Evolutionary conservation across 176 grass and related monocot genomes (phyloP).

Genomic region (Tuctoria greenei): DNA sequence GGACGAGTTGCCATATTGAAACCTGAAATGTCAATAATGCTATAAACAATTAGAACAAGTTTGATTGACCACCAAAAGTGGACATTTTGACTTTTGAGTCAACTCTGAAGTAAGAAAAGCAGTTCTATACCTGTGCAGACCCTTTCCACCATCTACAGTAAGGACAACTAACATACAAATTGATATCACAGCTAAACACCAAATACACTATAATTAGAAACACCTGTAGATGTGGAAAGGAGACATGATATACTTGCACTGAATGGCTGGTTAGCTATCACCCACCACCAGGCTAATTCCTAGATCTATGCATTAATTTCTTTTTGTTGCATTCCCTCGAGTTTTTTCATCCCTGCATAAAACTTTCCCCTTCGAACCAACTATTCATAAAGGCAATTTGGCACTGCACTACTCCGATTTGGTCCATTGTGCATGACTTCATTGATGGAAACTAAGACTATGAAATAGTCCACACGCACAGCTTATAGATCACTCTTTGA

Average conservation of each 20-base stretch:
- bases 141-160: background rate
- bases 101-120: background rate
- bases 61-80: background rate
- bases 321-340: background rate
- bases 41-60: slow-evolving; percentile 4
- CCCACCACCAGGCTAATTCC: background rate
- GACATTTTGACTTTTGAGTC: background rate
- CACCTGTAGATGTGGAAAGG: background rate
- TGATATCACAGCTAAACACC: background rate
- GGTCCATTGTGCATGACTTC: background rate
- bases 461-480: background rate
- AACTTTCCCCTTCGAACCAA: background rate
- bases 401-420: background rate
- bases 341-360: background rate
- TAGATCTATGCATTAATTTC: background rate
- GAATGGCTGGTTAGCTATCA: background rate
- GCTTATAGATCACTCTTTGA: background rate
- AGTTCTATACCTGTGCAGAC: background rate
- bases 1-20: slow-evolving; percentile 50
- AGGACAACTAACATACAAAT: slow-evolving; percentile 6
- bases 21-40: slow-evolving; percentile 18
- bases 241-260: slow-evolving; percentile 8
- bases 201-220: background rate
- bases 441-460: background rate
- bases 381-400: background rate